Evolutionary conservation across 192 early-diverging fungal genomes (phyloP).

Genomic region (Coemansia sp.): DNA sequence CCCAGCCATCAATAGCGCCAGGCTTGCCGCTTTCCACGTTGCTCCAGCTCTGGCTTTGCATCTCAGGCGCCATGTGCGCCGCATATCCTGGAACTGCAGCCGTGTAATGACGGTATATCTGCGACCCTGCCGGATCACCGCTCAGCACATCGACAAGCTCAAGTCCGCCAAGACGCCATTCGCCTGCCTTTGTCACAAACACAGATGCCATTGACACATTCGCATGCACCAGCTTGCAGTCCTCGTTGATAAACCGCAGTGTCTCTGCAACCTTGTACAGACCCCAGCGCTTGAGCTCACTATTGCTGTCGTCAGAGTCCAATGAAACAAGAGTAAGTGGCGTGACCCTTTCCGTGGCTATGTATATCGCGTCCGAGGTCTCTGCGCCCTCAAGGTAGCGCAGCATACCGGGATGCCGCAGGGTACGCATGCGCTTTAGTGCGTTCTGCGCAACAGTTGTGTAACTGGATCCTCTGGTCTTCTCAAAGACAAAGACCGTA

Average conservation of each 20-base stretch:
- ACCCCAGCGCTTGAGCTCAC: slow-evolving; percentile 77
- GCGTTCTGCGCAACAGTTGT: slow-evolving; percentile 87
- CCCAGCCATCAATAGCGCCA: slow-evolving; percentile 77
- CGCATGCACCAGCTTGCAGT: slow-evolving; percentile 85
- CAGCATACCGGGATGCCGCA: slow-evolving; percentile 87
- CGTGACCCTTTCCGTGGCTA: slow-evolving; percentile 83
- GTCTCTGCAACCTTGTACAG: slow-evolving; percentile 87
- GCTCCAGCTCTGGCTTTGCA: slow-evolving; percentile 32
- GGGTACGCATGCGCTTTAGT: slow-evolving; percentile 79
- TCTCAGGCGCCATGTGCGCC: slow-evolving; percentile 42
- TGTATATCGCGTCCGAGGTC: slow-evolving; percentile 65
- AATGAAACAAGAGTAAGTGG: slow-evolving; percentile 66
- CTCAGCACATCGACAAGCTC: slow-evolving; percentile 73
- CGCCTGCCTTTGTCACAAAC: slow-evolving; percentile 86
- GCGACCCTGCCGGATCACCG: slow-evolving; percentile 42
- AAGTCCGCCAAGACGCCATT: slow-evolving; percentile 93
- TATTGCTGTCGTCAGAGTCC: slow-evolving; percentile 52
- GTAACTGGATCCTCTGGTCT: slow-evolving; percentile 61
- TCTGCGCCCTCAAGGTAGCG: slow-evolving; percentile 86
- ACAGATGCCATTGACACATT: slow-evolving; percentile 77
- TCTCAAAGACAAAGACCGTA: slow-evolving; percentile 85
- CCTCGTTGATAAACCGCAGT: slow-evolving; percentile 83
- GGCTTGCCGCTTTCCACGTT: slow-evolving; percentile 18
- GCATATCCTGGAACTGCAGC: slow-evolving; percentile 39
- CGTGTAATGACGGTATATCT: slow-evolving; percentile 26